Base-by-base conservation (phyloP, 176 grass and related monocot species). In the Eleusine coracana region DNA sequence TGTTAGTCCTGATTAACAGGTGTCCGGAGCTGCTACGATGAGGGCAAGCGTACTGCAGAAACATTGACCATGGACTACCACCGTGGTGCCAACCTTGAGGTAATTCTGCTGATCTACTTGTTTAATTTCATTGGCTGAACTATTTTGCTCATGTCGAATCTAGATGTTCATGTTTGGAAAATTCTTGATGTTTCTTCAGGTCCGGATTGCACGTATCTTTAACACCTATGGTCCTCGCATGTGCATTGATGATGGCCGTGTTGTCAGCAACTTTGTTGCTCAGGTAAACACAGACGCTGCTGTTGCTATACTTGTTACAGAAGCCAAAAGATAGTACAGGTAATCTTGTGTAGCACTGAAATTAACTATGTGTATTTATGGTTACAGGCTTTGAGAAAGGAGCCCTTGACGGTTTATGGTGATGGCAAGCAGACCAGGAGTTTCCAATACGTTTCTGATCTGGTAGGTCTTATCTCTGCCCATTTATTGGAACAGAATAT, bases 351-450 rank as follows among this genome's bases (percentile, higher is more conserved):
- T 77, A 34, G 7, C 25, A 74, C 25, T 69, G 51, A 48, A 87
- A 68, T 85, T 68, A 29, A 83, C 15, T 31, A 17, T 56, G 8
- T 72, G 11, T 28, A 48, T 74, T 80, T 39, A 63, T 88, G 59
- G 5, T 58, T 74, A 40, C 59, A 97, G 95, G 90, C 95, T 0
- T 72, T 97, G 70, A 94, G 92, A 67, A 97, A 97, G 84, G 90
- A 94, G 59, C 90, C 95, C 23, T 80, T 94, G 88, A 97, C 95
- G 0, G 95, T 97, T 38, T 97, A 94, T 7, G 95, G 95, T 9
- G 90, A 97, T 87, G 95, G 95, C n/a, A 94, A 94, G 84, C 92
- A 97, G 89, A 97, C 95, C 40, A 90, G 95, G 76, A 97, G 94
- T 60, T 97, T 97, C 85, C 94, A 97, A 86, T 97, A 97, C 16